Evolutionary conservation across 768 basidiomycete genomes (phyloP), one percentile per base, ranked within the genome.

Genomic region (Panus rudis): DNA sequence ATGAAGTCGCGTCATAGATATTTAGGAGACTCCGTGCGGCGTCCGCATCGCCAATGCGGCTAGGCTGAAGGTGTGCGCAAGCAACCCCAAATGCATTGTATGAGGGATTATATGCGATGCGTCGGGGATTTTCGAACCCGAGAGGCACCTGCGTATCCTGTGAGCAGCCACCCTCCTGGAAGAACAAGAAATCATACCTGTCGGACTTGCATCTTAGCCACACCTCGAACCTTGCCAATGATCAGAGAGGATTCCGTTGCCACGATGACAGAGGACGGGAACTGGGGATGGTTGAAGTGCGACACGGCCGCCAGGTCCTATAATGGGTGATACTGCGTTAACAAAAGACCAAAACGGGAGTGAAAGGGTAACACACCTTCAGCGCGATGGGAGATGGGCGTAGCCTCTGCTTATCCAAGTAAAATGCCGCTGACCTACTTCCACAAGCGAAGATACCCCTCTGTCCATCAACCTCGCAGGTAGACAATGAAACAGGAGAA

Each of bases 191-290:
- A 8, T 8, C 33, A 49, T 58, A 89, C 89, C 26, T 87, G 76
- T 43, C 81, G 79, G 35, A 93, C 79, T 52, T 93, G 85, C 59
- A 92, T 70, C 59, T 86, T 87, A 49, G 86, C 78, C 10, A 90
- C 66, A 46, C 83, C 74, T 24, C 68, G 64, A 11, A 90, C 72
- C 4, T 65, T 65, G 6, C 90, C 91, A 34, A 94, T 75, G 37
- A 75, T 63, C 13, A 92, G 60, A 0, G 71, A 65, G 4, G 67
- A 66, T 0, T 70, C 56, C 3, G 76, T 72, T 8, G 76, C 76
- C 32, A 91, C 58, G 17, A 85, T 53, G n/a, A 90, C 59, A 1
- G 79, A 75, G 1, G 70, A 66, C 19, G 62, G 59, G n/a, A 62
- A 78, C 80, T 6, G 55, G 56, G 30, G 53, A 45, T 3, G 73